Evolutionary conservation across 345 rosid species (phyloP), one percentile per base, ranked within the genome.

Genomic region (Zanthoxylum bungeanum): DNA sequence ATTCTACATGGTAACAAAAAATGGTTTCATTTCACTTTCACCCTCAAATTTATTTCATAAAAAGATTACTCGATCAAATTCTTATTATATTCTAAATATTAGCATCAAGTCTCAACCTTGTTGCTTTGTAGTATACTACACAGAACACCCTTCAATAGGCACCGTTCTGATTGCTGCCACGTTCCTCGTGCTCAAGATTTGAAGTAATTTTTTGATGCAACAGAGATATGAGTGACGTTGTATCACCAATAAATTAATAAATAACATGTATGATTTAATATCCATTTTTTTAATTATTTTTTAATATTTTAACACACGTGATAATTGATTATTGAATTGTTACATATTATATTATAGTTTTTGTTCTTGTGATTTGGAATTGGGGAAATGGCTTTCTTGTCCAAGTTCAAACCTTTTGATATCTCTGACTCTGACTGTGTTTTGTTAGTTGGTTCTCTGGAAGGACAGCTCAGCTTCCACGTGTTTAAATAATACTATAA

Each of bases 381-480:
- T 44, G 4, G 49, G 0, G 22, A 34, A 8, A 21, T 11, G 14
- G 12, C 17, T 25, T 68, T 51, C 46, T 33, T 50, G n/a, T 33
- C 2, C 3, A 22, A 33, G 19, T 36, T 37, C 64, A 3, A 55
- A 55, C 7, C 60, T 25, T 55, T 55, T 55, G 12, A 24, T 33
- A 31, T 31, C 63, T 33, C 17, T 8, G 31, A n/a, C n/a, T n/a
- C n/a, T n/a, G n/a, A n/a, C n/a, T n/a, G 75, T 70, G 73, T 17
- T 75, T 71, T 73, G 72, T 11, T 71, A 31, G 81, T 60, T 78
- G 16, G 81, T 40, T 65, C 44, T 68, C 74, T 56, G 62, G 60
- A 74, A 64, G 52, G 72, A 68, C 75, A 62, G 74, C 82, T 50
- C 42, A 59, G 25, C 60, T 25, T 53, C 19, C 80, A 76, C 79